phyloP scores from a whole-genome alignment of 2,329 filamentous ascomycete genomes.

The Fusarium nisikadoi region DNA sequence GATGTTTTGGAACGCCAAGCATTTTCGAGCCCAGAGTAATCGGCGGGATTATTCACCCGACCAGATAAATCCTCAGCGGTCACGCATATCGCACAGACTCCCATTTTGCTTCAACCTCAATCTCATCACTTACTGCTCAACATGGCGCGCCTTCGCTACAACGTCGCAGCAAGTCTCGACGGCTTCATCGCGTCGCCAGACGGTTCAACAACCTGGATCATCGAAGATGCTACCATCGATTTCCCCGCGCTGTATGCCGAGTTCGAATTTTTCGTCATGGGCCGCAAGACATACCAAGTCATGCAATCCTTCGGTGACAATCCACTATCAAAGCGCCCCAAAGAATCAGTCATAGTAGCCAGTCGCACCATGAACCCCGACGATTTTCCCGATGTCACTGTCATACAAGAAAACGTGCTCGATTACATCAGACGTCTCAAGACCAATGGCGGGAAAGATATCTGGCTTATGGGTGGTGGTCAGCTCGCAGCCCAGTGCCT shows the following conservation, averaged over 20 bases:
- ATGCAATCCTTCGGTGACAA: constrained; percentile 37
- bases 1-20: not conserved
- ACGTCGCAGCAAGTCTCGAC: constrained; percentile 49
- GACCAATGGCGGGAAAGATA: constrained; percentile 36
- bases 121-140: not conserved
- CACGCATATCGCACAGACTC: not conserved
- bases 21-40: not conserved
- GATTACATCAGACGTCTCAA: constrained; percentile 39
- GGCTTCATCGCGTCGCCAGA: constrained; percentile 49
- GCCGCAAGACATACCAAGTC: constrained; percentile 50
- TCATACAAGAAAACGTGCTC: constrained; percentile 35
- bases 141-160: constrained; percentile 47
- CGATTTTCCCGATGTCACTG: constrained; percentile 40
- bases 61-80: not conserved
- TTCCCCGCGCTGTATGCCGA: constrained; percentile 47
- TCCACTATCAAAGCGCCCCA: constrained; percentile 33
- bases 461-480: constrained; percentile 53
- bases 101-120: not conserved
- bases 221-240: constrained; percentile 47
- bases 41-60: not conserved
- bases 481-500: constrained; percentile 45
- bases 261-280: constrained; percentile 51
- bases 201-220: constrained; percentile 47
- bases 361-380: constrained; percentile 35
- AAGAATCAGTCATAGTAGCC: constrained; percentile 45